phyloP scores from a whole-genome alignment of 2,329 filamentous ascomycete genomes.

The Aspergillus sp. region DNA sequence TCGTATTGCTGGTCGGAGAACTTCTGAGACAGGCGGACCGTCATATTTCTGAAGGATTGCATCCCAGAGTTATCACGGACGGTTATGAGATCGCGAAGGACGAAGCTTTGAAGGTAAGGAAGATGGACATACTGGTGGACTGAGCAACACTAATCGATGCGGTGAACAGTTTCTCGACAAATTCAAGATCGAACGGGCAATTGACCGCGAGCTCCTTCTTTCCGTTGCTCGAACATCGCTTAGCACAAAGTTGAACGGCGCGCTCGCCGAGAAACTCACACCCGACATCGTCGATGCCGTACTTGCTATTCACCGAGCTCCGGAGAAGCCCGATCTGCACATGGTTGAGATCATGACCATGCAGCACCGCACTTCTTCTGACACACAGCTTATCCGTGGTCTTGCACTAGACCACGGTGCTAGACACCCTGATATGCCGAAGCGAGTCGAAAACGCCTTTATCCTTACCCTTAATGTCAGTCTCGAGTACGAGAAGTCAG shows the following conservation, averaged over 20 bases:
- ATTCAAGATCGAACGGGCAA: slow-evolving; percentile 85
- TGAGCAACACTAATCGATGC: slow-evolving; percentile 1
- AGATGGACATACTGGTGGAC: background rate
- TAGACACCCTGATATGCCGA: slow-evolving; percentile 97
- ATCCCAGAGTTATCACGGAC: slow-evolving; percentile 94
- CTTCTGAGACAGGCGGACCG: slow-evolving; percentile 96
- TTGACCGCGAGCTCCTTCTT: slow-evolving; percentile 90
- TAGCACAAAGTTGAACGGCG: slow-evolving; percentile 89
- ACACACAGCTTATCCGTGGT: slow-evolving; percentile 93
- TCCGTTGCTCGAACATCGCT: slow-evolving; percentile 93
- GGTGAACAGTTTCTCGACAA: slow-evolving; percentile 75
- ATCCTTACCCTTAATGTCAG: slow-evolving; percentile 96
- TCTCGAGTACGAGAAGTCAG: slow-evolving; percentile 97
- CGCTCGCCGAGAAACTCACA: slow-evolving; percentile 85
- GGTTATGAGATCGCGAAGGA: slow-evolving; percentile 96
- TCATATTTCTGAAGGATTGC: slow-evolving; percentile 94
- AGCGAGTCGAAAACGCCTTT: slow-evolving; percentile 89
- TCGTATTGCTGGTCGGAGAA: slow-evolving; percentile 92
- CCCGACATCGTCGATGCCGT: slow-evolving; percentile 96
- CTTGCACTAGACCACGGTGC: slow-evolving; percentile 93
- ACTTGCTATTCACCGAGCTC: slow-evolving; percentile 85
- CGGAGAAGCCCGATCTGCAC: slow-evolving; percentile 91
- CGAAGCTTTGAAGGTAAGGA: slow-evolving; percentile 76
- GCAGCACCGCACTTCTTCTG: slow-evolving; percentile 94
- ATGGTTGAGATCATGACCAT: slow-evolving; percentile 99